phyloP scores from a whole-genome alignment of 768 basidiomycete genomes.

The Amyloporia xantha region DNA sequence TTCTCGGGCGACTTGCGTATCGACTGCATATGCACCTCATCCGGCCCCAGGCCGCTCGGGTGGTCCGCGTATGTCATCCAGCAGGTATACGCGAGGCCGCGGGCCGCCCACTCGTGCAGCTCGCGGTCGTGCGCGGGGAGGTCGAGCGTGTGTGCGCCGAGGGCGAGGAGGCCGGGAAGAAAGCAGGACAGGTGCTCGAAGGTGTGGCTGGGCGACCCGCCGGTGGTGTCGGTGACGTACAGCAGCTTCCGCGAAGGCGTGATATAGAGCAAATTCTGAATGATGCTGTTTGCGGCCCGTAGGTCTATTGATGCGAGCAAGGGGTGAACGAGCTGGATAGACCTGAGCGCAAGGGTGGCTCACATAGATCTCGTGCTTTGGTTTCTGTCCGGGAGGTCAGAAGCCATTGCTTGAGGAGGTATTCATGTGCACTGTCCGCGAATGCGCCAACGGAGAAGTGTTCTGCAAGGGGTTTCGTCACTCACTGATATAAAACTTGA shows the following conservation, averaged over 20 bases:
- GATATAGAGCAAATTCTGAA: conserved; percentile 59
- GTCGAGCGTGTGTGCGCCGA: conserved; percentile 61
- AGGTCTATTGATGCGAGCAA: conserved; percentile 50
- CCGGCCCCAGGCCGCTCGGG: conserved; percentile 63
- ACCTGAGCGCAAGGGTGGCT: conserved; percentile 18
- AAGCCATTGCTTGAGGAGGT: conserved; percentile 70
- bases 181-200: conserved; percentile 82
- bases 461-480: too few species aligned
- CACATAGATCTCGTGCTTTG: conserved; percentile 61
- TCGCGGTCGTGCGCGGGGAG: conserved; percentile 43
- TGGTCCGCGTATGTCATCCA: conserved; percentile 70
- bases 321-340: too few species aligned
- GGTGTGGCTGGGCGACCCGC: conserved; percentile 32
- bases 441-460: conserved; percentile 54
- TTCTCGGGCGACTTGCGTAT: conserved; percentile 3
- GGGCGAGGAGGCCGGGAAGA: conserved; percentile 67
- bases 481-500: too few species aligned
- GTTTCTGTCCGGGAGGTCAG: conserved; percentile 60
- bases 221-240: conserved; percentile 57
- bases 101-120: conserved; percentile 68
- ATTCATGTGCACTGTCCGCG: conserved; percentile 76
- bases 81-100: conserved; percentile 69
- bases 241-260: conserved; percentile 60
- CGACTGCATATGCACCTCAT: conserved; percentile 34
- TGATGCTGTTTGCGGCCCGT: conserved; percentile 50